Conservation (phyloP, 176 grass and related monocot genomes). For the Paspalum notatum region DNA sequence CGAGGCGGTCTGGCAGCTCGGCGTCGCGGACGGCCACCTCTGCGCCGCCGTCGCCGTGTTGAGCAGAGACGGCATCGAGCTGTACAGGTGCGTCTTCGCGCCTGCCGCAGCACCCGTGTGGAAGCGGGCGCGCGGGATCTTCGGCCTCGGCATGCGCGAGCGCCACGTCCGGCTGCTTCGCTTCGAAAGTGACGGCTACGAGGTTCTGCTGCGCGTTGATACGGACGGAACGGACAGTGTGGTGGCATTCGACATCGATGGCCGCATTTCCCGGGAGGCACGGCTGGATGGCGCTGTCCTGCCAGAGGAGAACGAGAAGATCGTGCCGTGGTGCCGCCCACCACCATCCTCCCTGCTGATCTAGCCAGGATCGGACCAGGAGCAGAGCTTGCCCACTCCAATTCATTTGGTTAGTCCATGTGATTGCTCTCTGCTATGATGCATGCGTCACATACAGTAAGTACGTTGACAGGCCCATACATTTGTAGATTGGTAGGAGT, state of each 20-base stretch:
- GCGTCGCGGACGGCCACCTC: slow-evolving; percentile 17
- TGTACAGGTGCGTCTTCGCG: too few species aligned
- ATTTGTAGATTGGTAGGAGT: neutral
- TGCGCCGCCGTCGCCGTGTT: neutral
- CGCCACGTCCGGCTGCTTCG: neutral
- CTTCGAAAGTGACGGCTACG: slow-evolving; percentile 22
- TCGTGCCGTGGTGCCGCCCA: slow-evolving; percentile 24
- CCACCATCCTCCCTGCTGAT: neutral
- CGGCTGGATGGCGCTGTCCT: neutral
- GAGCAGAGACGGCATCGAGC: neutral
- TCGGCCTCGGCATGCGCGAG: neutral
- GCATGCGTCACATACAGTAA: too few species aligned
- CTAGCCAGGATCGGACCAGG: neutral
- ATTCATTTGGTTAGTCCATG: neutral
- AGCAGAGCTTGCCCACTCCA: neutral
- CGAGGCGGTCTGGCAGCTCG: slow-evolving; percentile 20
- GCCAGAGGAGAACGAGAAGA: neutral
- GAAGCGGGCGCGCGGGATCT: neutral
- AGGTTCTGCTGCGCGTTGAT: slow-evolving; percentile 11
- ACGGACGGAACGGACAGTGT: neutral
- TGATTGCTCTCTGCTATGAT: neutral
- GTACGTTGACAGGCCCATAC: too few species aligned
- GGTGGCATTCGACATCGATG: neutral
- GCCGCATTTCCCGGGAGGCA: neutral
- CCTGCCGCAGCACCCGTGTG: neutral